Conservation (phyloP, 2,329 filamentous ascomycete species). For the Pseudogymnoascus sp. region DNA sequence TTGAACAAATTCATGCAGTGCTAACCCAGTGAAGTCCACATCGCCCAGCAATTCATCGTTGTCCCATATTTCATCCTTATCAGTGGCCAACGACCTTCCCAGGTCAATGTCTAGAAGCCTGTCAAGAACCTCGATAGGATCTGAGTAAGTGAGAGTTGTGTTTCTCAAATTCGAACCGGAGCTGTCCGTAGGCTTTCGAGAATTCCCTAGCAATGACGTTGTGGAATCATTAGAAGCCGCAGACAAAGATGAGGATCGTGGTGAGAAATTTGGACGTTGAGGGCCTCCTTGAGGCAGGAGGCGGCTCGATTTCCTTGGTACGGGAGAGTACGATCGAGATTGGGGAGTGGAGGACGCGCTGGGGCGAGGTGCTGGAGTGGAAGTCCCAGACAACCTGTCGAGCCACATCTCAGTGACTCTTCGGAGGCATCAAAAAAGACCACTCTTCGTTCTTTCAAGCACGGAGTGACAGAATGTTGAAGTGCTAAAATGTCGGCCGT, state of each 20-base stretch:
- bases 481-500: not conserved
- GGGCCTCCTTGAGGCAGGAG: slow-evolving; percentile 63
- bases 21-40: slow-evolving; percentile 72
- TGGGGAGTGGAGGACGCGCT: slow-evolving; percentile 47
- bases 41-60: slow-evolving; percentile 36
- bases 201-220: slow-evolving; percentile 61
- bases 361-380: slow-evolving; percentile 46
- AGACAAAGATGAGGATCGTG: slow-evolving; percentile 71
- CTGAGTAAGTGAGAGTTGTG: slow-evolving; percentile 46
- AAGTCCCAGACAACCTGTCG: slow-evolving; percentile 72
- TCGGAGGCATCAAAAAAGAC: slow-evolving; percentile 15
- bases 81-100: not conserved
- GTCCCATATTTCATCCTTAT: slow-evolving; percentile 31
- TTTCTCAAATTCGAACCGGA: slow-evolving; percentile 57
- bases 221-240: slow-evolving; percentile 71
- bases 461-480: not conserved
- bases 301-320: slow-evolving; percentile 59
- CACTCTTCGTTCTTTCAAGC: slow-evolving; percentile 8
- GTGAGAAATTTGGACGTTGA: slow-evolving; percentile 59
- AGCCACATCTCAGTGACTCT: slow-evolving; percentile 63
- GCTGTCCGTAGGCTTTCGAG: slow-evolving; percentile 62
- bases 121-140: slow-evolving; percentile 66
- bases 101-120: slow-evolving; percentile 25
- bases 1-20: slow-evolving; percentile 52
- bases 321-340: slow-evolving; percentile 65